These are phyloP conservation scores for Auricularia auricula-judae DNA, from an alignment of 768 basidiomycete genomes.

Conservation along the genomic window DNA sequence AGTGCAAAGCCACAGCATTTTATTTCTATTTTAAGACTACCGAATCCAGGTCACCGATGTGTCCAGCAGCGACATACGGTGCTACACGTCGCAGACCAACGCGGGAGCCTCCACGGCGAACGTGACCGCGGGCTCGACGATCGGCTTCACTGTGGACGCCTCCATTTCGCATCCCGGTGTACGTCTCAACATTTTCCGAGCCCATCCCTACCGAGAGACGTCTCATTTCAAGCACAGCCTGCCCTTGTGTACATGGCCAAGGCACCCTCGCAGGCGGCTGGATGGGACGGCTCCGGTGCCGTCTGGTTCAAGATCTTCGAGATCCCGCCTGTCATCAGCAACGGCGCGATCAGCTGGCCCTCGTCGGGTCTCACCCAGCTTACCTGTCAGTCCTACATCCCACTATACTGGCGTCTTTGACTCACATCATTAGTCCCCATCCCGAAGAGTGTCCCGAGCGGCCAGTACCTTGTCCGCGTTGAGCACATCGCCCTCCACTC, in stretches of 20 bases:
- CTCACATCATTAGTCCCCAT: constrained; percentile 1
- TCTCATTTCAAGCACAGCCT: background rate
- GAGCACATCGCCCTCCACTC: constrained; percentile 6
- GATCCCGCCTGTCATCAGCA: background rate
- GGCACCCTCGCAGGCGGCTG: background rate
- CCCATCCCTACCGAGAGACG: background rate
- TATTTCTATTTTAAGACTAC: background rate
- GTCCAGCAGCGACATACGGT: background rate
- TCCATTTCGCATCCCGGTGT: constrained; percentile 5
- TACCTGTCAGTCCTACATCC: background rate
- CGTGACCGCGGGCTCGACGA: constrained; percentile 1
- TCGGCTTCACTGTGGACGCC: background rate
- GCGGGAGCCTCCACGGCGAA: background rate
- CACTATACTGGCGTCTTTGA: background rate
- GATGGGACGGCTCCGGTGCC: constrained; percentile 4
- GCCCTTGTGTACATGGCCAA: constrained; percentile 5
- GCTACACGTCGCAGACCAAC: background rate
- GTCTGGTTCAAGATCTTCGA: constrained; percentile 8
- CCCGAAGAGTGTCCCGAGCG: constrained; percentile 4
- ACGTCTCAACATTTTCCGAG: background rate
- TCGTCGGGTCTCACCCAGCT: background rate
- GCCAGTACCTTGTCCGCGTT: constrained; percentile 6
- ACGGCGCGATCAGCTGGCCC: constrained; percentile 2
- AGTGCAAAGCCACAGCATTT: background rate
- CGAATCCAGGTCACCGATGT: constrained; percentile 14